Evolutionary conservation across 2,329 filamentous ascomycete genomes (phyloP).

Genomic region (Pseudocercospora musae): DNA sequence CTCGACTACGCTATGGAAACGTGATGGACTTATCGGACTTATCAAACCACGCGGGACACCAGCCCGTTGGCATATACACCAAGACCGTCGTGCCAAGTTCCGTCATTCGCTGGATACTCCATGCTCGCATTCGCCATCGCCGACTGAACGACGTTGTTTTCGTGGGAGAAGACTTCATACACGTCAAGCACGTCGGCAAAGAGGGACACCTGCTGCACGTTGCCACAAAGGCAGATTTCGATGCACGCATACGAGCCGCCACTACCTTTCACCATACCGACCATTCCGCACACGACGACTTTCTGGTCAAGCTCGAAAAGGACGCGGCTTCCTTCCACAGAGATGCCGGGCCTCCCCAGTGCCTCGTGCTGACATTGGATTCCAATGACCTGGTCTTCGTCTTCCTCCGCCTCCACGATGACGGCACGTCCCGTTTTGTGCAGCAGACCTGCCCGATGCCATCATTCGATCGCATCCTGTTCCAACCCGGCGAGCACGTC

Average conservation of each 20-base stretch:
- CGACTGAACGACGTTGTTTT: slow-evolving; percentile 79
- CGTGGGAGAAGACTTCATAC: slow-evolving; percentile 76
- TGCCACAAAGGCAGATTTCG: slow-evolving; percentile 75
- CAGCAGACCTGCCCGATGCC: slow-evolving; percentile 59
- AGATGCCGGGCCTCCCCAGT: slow-evolving; percentile 64
- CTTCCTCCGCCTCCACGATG: slow-evolving; percentile 52
- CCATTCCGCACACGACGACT: slow-evolving; percentile 38
- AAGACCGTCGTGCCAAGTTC: slow-evolving; percentile 76
- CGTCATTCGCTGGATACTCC: slow-evolving; percentile 70
- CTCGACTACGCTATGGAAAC: slow-evolving; percentile 7
- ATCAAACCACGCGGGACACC: background rate
- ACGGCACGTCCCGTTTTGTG: slow-evolving; percentile 57
- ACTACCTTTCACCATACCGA: slow-evolving; percentile 61
- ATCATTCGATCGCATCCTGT: slow-evolving; percentile 50
- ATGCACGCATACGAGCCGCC: slow-evolving; percentile 73
- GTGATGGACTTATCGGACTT: slow-evolving; percentile 8
- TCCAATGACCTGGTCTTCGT: slow-evolving; percentile 73
- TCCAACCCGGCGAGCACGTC: slow-evolving; percentile 61
- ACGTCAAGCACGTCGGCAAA: slow-evolving; percentile 63
- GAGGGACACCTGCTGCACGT: slow-evolving; percentile 72
- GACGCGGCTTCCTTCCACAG: slow-evolving; percentile 15
- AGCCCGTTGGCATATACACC: slow-evolving; percentile 69
- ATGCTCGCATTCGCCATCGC: slow-evolving; percentile 69
- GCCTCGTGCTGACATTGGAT: slow-evolving; percentile 73
- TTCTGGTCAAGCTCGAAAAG: slow-evolving; percentile 27